phyloP scores from a whole-genome alignment of 805 yeast species.

The Spathaspora arborariae region DNA sequence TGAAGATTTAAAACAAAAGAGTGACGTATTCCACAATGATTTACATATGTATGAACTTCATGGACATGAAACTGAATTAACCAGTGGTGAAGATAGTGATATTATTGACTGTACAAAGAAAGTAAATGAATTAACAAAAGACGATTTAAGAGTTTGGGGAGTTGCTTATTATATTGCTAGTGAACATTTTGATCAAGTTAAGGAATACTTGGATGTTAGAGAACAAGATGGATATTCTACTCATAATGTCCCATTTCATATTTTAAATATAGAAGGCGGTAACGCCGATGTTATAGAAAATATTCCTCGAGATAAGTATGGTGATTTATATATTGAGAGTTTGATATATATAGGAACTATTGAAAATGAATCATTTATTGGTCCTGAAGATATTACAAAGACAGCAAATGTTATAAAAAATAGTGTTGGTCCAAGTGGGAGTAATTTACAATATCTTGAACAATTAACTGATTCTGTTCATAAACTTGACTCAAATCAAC shows the following conservation, averaged over 20 bases:
- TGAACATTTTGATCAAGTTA: conserved; percentile 57
- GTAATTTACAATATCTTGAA: conserved; percentile 66
- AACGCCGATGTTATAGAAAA: conserved; percentile 4
- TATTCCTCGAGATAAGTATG: conserved; percentile 19
- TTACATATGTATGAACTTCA: conserved; percentile 31
- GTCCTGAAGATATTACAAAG: conserved; percentile 60
- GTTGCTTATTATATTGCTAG: conserved; percentile 74
- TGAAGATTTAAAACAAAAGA: conserved; percentile 45
- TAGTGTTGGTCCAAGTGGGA: conserved; percentile 78
- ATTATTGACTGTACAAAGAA: conserved; percentile 14
- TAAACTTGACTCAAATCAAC: conserved; percentile 15
- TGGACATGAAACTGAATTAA: conserved; percentile 7
- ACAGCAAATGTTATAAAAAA: conserved; percentile 60
- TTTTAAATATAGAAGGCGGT: conserved; percentile 23
- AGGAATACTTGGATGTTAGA: conserved; percentile 68
- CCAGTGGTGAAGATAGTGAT: conserved; percentile 4
- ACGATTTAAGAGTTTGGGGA: conserved; percentile 57
- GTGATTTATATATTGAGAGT: conserved; percentile 47
- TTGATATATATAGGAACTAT: conserved; percentile 80
- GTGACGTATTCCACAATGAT: conserved; percentile 40
- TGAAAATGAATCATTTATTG: conserved; percentile 77
- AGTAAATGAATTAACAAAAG: conserved; percentile 23
- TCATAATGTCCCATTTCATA: conserved; percentile 61
- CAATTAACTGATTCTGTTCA: conserved; percentile 47
- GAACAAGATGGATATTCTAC: conserved; percentile 87